Conservation (phyloP, 1,284 basidiomycete genomes). For the Flammula alnicola region DNA sequence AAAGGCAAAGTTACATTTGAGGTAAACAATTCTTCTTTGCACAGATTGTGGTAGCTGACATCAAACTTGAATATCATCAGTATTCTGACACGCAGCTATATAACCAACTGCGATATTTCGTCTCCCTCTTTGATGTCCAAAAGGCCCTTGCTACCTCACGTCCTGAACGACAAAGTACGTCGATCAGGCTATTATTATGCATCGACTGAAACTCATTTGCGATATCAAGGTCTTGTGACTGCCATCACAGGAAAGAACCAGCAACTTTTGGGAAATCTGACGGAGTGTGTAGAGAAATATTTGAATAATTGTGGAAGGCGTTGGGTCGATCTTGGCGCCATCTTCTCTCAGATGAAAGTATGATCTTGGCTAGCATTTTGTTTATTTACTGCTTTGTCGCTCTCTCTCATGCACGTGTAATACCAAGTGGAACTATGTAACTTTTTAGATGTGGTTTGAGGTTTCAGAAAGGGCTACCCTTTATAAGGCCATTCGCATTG, state of each 20-base stretch:
- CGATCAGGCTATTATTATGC: not conserved
- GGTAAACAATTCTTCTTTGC: slow-evolving; percentile 48
- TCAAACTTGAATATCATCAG: slow-evolving; percentile 41
- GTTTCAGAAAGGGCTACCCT: not conserved
- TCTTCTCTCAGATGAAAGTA: slow-evolving; percentile 52
- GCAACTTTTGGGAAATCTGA: slow-evolving; percentile 56
- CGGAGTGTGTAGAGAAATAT: slow-evolving; percentile 72
- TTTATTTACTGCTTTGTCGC: slow-evolving; percentile 12
- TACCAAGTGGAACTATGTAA: slow-evolving; percentile 4
- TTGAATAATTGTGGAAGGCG: slow-evolving; percentile 83
- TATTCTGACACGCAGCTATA: slow-evolving; percentile 87
- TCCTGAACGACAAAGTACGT: slow-evolving; percentile 53
- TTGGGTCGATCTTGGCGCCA: slow-evolving; percentile 78
- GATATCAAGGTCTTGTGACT: slow-evolving; percentile 58
- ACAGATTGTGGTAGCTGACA: not conserved
- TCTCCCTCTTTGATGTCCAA: slow-evolving; percentile 75
- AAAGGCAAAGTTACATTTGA: slow-evolving; percentile 74
- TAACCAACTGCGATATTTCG: slow-evolving; percentile 85
- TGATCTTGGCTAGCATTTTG: slow-evolving; percentile 8
- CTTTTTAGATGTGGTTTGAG: not conserved
- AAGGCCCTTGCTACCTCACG: slow-evolving; percentile 60
- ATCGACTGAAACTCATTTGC: not conserved
- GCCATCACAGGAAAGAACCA: slow-evolving; percentile 56
- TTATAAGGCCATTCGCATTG: too few species aligned
- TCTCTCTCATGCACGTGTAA: slow-evolving; percentile 2